phyloP scores from a whole-genome alignment of 257 asterid genomes.

The Rhazya stricta region DNA sequence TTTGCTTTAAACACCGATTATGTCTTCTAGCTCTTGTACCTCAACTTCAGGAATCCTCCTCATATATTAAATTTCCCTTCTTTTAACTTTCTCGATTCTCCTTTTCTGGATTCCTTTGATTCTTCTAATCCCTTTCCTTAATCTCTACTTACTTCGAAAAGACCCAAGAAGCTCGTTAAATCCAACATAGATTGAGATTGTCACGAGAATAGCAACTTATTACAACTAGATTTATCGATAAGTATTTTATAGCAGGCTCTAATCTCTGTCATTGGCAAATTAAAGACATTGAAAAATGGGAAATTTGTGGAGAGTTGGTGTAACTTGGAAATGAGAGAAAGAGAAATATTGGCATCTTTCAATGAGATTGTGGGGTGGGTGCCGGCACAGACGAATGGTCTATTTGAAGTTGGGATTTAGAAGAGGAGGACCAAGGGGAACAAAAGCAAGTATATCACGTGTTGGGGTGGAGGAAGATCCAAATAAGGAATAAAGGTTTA shows the following conservation, averaged over 20 bases:
- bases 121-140: conserved; percentile 38
- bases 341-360: neutral
- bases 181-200: no score
- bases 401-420: conserved; percentile 23
- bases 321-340: conserved; percentile 7
- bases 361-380: conserved; percentile 6
- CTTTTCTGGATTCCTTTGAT: conserved; percentile 42
- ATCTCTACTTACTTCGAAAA: conserved; percentile 4
- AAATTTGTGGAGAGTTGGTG: conserved; percentile 1
- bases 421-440: conserved; percentile 16
- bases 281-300: neutral
- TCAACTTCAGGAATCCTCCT: conserved; percentile 41
- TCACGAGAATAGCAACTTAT: neutral
- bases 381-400: conserved; percentile 22
- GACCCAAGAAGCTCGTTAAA: neutral
- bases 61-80: conserved; percentile 28
- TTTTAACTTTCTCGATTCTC: conserved; percentile 44
- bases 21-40: conserved; percentile 53
- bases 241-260: no score
- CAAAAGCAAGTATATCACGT: conserved; percentile 31
- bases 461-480: conserved; percentile 27
- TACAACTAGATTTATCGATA: neutral
- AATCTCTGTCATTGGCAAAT: neutral
- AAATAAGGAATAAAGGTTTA: conserved; percentile 15
- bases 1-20: conserved; percentile 18